Evolutionary conservation across 2,329 filamentous ascomycete genomes (phyloP).

Genomic region (Hymenoscyphus fructigenus): DNA sequence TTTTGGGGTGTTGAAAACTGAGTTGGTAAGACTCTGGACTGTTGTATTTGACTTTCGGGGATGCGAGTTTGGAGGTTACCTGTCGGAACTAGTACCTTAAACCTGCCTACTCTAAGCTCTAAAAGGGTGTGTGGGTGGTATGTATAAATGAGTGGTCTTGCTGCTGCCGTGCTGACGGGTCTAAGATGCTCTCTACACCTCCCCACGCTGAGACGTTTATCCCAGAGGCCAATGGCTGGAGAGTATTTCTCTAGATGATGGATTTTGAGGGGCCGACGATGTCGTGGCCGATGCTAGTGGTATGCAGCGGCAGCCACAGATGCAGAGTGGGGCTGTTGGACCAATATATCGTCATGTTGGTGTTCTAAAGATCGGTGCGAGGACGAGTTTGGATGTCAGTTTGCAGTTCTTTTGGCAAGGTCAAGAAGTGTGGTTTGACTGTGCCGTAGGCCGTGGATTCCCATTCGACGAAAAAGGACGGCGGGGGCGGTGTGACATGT

Average conservation of each 20-base stretch:
- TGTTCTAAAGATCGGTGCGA: neutral
- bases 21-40: neutral
- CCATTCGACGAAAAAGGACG: conserved; percentile 2
- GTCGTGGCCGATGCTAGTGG: conserved; percentile 9
- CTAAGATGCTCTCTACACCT: neutral
- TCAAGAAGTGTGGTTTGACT: neutral
- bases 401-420: neutral
- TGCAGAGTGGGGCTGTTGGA: conserved; percentile 17
- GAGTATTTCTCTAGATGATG: neutral
- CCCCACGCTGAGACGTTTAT: conserved; percentile 14
- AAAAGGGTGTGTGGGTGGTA: neutral
- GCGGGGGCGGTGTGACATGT: conserved; percentile 2
- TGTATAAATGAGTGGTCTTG: neutral
- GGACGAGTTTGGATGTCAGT: neutral
- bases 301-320: conserved; percentile 18
- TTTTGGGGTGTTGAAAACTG: neutral
- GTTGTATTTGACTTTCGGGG: neutral
- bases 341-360: conserved; percentile 19
- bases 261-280: conserved; percentile 8
- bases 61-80: neutral
- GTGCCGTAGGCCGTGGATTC: neutral
- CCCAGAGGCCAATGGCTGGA: conserved; percentile 5
- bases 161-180: conserved; percentile 17
- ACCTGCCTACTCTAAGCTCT: neutral
- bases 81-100: conserved; percentile 20